Conservation (phyloP, 2,329 filamentous ascomycete genomes). For the Apiospora arundinis region DNA sequence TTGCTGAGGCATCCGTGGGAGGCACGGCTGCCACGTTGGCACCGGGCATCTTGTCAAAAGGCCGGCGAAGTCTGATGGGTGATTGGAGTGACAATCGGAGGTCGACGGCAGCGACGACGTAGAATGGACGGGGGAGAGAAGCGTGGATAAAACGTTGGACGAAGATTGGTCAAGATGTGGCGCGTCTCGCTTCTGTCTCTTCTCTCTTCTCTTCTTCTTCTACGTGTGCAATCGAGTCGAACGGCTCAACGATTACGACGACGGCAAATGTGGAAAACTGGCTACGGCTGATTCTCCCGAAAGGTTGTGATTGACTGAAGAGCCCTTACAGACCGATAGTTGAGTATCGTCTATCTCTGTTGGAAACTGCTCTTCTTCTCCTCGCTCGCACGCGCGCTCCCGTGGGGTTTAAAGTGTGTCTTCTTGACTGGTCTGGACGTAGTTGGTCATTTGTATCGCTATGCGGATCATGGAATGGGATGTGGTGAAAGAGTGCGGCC, state of each 20-base stretch:
- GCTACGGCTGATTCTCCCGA: slow-evolving; percentile 22
- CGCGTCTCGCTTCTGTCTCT: slow-evolving; percentile 18
- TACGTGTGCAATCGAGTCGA: slow-evolving; percentile 21
- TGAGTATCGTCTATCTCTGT: slow-evolving; percentile 60
- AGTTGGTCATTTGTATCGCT: slow-evolving; percentile 60
- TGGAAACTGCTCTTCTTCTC: slow-evolving; percentile 43
- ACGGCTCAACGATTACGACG: slow-evolving; percentile 21
- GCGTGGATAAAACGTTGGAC: not conserved
- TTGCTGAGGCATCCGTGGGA: slow-evolving; percentile 66
- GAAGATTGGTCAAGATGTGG: slow-evolving; percentile 16
- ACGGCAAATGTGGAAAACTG: slow-evolving; percentile 30
- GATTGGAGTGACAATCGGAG: slow-evolving; percentile 2
- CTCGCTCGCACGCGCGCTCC: slow-evolving; percentile 67
- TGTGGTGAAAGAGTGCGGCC: slow-evolving; percentile 40
- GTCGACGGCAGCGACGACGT: slow-evolving; percentile 9
- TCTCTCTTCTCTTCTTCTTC: slow-evolving; percentile 21
- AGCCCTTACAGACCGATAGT: slow-evolving; percentile 59
- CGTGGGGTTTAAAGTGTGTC: slow-evolving; percentile 76
- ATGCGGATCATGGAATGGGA: slow-evolving; percentile 61
- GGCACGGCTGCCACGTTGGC: slow-evolving; percentile 70
- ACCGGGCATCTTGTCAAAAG: slow-evolving; percentile 60
- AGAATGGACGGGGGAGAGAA: not conserved
- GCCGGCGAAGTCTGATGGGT: slow-evolving; percentile 15
- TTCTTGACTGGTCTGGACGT: slow-evolving; percentile 56
- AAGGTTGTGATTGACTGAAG: slow-evolving; percentile 29